Conservation (phyloP, 1,139 yeast species). For the Yamadazyma mexicana region DNA sequence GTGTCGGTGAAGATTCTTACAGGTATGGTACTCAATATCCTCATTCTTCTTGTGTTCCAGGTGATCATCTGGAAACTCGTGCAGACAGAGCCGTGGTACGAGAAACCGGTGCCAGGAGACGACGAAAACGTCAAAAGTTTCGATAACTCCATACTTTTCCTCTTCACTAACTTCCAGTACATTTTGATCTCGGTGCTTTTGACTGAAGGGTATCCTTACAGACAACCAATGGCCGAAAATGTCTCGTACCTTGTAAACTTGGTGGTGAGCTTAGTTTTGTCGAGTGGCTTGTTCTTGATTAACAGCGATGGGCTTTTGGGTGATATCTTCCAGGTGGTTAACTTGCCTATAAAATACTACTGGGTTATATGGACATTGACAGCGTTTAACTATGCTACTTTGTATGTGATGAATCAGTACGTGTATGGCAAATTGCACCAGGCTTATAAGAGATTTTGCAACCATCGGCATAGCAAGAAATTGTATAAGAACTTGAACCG, state of each 20-base stretch:
- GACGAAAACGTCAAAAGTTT: slow-evolving; percentile 84
- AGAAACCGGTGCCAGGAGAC: slow-evolving; percentile 78
- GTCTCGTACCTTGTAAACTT: slow-evolving; percentile 70
- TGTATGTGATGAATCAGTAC: slow-evolving; percentile 37
- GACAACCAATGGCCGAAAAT: slow-evolving; percentile 73
- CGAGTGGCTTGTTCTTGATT: slow-evolving; percentile 50
- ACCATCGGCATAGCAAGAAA: slow-evolving; percentile 34
- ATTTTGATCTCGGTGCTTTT: slow-evolving; percentile 78
- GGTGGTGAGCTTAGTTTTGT: slow-evolving; percentile 45
- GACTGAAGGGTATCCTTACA: slow-evolving; percentile 93
- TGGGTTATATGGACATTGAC: slow-evolving; percentile 47
- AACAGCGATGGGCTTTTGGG: slow-evolving; percentile 58
- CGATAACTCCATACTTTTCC: slow-evolving; percentile 84
- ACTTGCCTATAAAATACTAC: slow-evolving; percentile 54
- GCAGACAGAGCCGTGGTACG: slow-evolving; percentile 69
- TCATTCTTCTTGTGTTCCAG: slow-evolving; percentile 64
- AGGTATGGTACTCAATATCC: slow-evolving; percentile 75
- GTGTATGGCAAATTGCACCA: slow-evolving; percentile 31
- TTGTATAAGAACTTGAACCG: slow-evolving; percentile 35
- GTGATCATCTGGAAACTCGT: slow-evolving; percentile 62
- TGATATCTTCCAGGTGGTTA: slow-evolving; percentile 71
- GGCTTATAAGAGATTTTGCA: slow-evolving; percentile 28
- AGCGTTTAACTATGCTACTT: slow-evolving; percentile 47
- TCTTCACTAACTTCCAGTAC: slow-evolving; percentile 84
- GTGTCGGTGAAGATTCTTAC: slow-evolving; percentile 85